A percentile compares a stretch with the other conserved stretches of the same genome.
phyloP scores from a whole-genome alignment of 257 asterid genomes.

The Voacanga thouarsii region DNA sequence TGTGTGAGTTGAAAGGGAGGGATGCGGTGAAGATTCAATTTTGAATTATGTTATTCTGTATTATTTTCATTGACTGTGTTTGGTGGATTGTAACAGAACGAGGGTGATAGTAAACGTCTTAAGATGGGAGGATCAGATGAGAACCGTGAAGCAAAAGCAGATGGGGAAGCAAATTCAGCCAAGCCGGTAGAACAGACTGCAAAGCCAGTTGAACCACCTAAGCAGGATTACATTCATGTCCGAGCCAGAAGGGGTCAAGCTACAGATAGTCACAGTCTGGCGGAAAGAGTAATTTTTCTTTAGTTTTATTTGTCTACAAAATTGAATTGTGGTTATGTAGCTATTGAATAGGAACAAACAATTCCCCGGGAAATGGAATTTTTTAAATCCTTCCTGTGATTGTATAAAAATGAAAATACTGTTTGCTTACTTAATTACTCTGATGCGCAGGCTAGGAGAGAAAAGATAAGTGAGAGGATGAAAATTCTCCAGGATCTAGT shows the following conservation, averaged over 20 bases:
- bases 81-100: slow-evolving; percentile 27
- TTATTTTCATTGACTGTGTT: slow-evolving; percentile 3
- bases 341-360: not conserved
- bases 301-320: not conserved
- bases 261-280: slow-evolving; percentile 53
- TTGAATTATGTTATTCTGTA: not conserved
- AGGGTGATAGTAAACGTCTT: slow-evolving; percentile 30
- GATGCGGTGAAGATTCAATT: not conserved
- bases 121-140: slow-evolving; percentile 31
- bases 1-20: not conserved
- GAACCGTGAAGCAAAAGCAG: slow-evolving; percentile 24
- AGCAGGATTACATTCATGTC: slow-evolving; percentile 51
- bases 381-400: not conserved
- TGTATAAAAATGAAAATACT: not conserved
- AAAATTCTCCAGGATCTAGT: slow-evolving; percentile 51
- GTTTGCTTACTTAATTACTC: slow-evolving; percentile 5
- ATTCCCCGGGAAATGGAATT: not conserved
- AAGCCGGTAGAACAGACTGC: slow-evolving; percentile 30
- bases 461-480: slow-evolving; percentile 55
- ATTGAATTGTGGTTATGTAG: not conserved
- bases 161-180: slow-evolving; percentile 34
- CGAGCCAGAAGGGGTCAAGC: slow-evolving; percentile 59
- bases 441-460: slow-evolving; percentile 49
- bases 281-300: slow-evolving; percentile 38
- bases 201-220: slow-evolving; percentile 36